Evolutionary conservation across 192 early-diverging fungal genomes (phyloP).

Genomic region (Gigaspora rosea): DNA sequence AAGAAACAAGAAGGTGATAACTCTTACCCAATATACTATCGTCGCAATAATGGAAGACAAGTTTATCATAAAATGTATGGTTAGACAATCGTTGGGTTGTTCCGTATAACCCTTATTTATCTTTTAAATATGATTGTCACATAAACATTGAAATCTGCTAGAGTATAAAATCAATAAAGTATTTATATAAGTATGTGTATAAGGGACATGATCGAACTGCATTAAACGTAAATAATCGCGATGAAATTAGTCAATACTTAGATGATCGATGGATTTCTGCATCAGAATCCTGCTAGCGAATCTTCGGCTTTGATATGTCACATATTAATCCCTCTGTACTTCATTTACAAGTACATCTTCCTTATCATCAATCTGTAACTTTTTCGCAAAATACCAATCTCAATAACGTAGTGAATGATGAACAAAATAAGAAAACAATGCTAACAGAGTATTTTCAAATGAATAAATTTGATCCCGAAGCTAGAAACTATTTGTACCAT

Average conservation of each 20-base stretch:
- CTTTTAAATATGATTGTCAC: slow-evolving; percentile 40
- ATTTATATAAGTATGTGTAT: slow-evolving; percentile 45
- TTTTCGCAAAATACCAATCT: too few relatives aligned
- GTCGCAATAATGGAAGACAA: not conserved
- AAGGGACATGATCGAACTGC: slow-evolving; percentile 36
- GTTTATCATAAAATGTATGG: not conserved
- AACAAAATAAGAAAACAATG: not conserved
- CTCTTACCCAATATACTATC: slow-evolving; percentile 35
- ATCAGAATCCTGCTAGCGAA: slow-evolving; percentile 33
- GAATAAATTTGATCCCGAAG: slow-evolving; percentile 3
- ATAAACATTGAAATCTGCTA: slow-evolving; percentile 42
- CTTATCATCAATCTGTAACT: too few relatives aligned
- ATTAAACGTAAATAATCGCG: not conserved
- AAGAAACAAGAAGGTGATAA: slow-evolving; percentile 17
- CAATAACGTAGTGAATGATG: too few relatives aligned
- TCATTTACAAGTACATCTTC: too few relatives aligned
- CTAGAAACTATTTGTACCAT: not conserved
- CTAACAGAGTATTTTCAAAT: slow-evolving; percentile 28
- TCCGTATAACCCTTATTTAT: slow-evolving; percentile 37
- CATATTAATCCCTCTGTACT: not conserved
- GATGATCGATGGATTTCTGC: slow-evolving; percentile 36
- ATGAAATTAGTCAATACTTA: slow-evolving; percentile 1
- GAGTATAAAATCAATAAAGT: slow-evolving; percentile 35
- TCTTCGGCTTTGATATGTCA: slow-evolving; percentile 34
- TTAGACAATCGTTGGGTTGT: slow-evolving; percentile 36